A percentile compares a stretch with the other conserved stretches of the same genome.
phyloP scores from a whole-genome alignment of 2,329 filamentous ascomycete genomes.

The Coniochaeta hoffmannii region DNA sequence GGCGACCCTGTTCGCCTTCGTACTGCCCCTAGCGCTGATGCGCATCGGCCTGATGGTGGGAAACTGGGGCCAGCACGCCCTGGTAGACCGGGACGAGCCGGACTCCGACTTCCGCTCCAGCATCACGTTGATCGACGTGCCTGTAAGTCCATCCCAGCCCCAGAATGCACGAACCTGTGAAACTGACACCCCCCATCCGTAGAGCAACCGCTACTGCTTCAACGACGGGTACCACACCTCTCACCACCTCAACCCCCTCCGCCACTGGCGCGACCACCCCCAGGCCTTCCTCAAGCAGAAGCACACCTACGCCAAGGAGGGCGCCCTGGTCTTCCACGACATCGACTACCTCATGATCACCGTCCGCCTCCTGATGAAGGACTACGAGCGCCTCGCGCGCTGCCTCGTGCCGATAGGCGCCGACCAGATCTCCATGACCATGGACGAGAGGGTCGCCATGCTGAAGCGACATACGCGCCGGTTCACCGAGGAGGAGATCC shows the following conservation, averaged over 20 bases:
- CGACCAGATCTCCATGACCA: constrained; percentile 55
- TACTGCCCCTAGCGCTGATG: constrained; percentile 60
- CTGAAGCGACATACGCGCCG: constrained; percentile 55
- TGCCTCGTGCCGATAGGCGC: constrained; percentile 68
- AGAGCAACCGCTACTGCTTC: constrained; percentile 78
- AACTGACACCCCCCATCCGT: constrained; percentile 2
- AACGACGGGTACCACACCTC: constrained; percentile 80
- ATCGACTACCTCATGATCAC: constrained; percentile 78
- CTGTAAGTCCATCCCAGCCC: constrained; percentile 43
- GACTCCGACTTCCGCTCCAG: constrained; percentile 73
- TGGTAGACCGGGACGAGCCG: constrained; percentile 68
- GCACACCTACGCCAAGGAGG: constrained; percentile 55
- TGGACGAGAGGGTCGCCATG: constrained; percentile 56
- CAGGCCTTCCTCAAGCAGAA: constrained; percentile 65
- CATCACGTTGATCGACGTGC: constrained; percentile 71
- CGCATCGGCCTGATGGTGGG: constrained; percentile 70
- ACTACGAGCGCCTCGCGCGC: constrained; percentile 62
- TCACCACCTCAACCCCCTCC: constrained; percentile 69
- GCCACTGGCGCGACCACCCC: constrained; percentile 78
- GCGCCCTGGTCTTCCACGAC: constrained; percentile 70
- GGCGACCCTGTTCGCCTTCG: constrained; percentile 56
- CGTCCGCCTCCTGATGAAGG: constrained; percentile 57
- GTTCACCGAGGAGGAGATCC: constrained; percentile 60
- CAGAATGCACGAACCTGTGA: background rate
- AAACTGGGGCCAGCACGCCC: constrained; percentile 79